These are phyloP conservation scores for Plantago lanceolata DNA, from an alignment of 305 asterid species.

Conservation along the genomic window DNA sequence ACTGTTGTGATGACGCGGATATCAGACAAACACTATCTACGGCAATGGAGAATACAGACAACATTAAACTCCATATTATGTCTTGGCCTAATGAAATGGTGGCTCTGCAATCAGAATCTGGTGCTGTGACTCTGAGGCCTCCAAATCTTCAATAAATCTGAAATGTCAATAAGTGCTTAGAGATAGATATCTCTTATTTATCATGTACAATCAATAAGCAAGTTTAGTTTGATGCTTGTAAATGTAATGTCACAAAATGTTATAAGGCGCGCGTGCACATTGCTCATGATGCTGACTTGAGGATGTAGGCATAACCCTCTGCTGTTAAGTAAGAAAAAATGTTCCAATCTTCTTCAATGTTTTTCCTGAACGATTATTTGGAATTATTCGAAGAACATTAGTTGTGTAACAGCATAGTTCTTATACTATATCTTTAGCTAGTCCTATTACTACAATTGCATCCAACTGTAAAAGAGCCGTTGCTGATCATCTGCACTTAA, in stretches of 20 bases:
- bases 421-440: no score
- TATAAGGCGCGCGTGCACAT: background rate
- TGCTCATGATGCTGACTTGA: no score
- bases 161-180: conserved; percentile 2
- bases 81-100: conserved; percentile 39
- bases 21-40: conserved; percentile 32
- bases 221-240: background rate
- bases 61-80: conserved; percentile 42
- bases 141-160: conserved; percentile 21
- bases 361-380: no score
- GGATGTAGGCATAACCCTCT: no score
- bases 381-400: background rate
- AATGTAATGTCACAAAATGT: background rate
- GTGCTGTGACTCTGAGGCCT: conserved; percentile 39
- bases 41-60: conserved; percentile 38
- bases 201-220: conserved; percentile 3
- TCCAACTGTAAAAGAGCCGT: no score
- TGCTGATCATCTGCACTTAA: background rate
- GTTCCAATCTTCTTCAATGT: no score
- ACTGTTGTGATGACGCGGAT: conserved; percentile 45
- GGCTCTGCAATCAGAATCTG: conserved; percentile 20
- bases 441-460: no score
- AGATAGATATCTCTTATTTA: background rate
- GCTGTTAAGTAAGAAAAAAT: no score
- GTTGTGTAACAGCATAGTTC: no score